Evolutionary conservation across 1,284 basidiomycete genomes (phyloP), one percentile per base, ranked within the genome.

Genomic region (Meripilus lineatus): DNA sequence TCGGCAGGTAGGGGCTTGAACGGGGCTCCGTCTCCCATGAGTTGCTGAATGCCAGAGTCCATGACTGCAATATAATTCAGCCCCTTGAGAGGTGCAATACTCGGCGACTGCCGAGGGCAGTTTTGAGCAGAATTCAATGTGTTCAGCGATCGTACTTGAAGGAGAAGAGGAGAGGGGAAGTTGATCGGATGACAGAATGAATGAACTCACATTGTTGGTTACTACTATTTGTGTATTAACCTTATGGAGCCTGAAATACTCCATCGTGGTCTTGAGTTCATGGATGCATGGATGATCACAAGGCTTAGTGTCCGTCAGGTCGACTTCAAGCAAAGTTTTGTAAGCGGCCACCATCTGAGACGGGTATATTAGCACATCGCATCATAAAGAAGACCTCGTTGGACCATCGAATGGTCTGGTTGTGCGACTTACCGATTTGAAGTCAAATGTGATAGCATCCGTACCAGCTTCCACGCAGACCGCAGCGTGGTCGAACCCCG

Each of bases 401-500:
- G n/a, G n/a, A n/a, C n/a, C n/a, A n/a, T 17, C n/a, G 8, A 21
- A 18, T 8, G 36, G 32, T 15, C 38, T 6, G 18, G n/a, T 21
- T 4, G 8, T 23, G 25, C 10, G 17, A 56, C 77, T 61, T 45
- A 81, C 80, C 50, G 59, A 58, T 23, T 61, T 63, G 38, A 80
- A 69, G 34, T 70, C 62, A 52, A 84, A 67, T 18, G 72, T 75
- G 24, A 82, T 61, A 36, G 66, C 60, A 5, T 65, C 61, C 15
- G 72, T 70, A 2, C 68, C 68, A 2, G 76, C 70, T 51, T 74
- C 74, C 20, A 70, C 68, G 47, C 81, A 84, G 4, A 69, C 65
- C 20, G 67, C 65, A 6, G 74, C 77, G 47, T 82, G 81, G n/a
- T 63, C 51, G 18, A 78, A 59, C 38, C 71, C 67, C 3, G 72